These are phyloP conservation scores for Daedaleopsis sinensis DNA, from an alignment of 768 basidiomycete genomes.

Conservation along the genomic window DNA sequence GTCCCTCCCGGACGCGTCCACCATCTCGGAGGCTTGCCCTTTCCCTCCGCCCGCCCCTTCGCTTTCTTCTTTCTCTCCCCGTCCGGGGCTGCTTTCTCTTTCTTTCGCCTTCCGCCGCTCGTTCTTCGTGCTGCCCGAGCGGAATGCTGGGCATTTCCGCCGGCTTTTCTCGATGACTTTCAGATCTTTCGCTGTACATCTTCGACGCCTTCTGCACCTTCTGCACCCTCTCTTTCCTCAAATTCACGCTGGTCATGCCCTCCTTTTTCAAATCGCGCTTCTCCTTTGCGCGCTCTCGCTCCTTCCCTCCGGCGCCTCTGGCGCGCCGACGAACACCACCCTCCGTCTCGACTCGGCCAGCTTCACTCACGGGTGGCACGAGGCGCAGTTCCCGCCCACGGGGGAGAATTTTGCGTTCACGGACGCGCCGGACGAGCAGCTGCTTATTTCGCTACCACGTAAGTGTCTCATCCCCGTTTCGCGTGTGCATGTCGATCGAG, in stretches of 20 bases:
- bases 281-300: neutral
- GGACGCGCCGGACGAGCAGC: conserved; percentile 19
- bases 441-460: conserved; percentile 34
- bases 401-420: conserved; percentile 20
- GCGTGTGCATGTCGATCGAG: neutral
- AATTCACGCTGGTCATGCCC: neutral
- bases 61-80: neutral
- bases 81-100: neutral
- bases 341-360: conserved; percentile 20
- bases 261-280: conserved; percentile 14
- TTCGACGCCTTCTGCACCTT: neutral
- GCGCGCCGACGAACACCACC: conserved; percentile 23
- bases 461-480: conserved; percentile 7
- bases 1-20: neutral
- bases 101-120: conserved; percentile 1
- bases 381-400: conserved; percentile 4
- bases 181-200: conserved; percentile 3
- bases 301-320: conserved; percentile 5
- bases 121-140: conserved; percentile 1
- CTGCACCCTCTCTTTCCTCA: neutral
- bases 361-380: conserved; percentile 29
- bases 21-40: neutral
- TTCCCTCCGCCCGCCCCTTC: neutral
- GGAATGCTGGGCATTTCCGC: conserved; percentile 26
- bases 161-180: conserved; percentile 10